Evolutionary conservation across 2,329 filamentous ascomycete species (phyloP), one percentile per base, ranked within the genome.

Genomic region (Exophiala sp.): DNA sequence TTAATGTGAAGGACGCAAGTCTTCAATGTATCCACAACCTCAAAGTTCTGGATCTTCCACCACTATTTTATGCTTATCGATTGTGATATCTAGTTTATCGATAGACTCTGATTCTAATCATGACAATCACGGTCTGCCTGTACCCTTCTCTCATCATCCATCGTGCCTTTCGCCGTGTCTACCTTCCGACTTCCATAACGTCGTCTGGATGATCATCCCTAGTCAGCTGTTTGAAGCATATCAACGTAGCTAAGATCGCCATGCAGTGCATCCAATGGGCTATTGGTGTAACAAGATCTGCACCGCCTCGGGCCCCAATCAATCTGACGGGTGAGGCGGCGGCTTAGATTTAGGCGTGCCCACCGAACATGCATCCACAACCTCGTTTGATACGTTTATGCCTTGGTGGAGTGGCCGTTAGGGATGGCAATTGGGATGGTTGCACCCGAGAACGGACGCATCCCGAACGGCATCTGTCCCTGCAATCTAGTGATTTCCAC

Each of bases 41-140:
- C 21, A 24, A 32, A 8, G 10, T 21, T 11, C 12, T 43, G 43
- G 43, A 46, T 21, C 18, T 8, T 21, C 39, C 18, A 41, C 4
- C 6, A 16, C 39, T 20, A 11, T 18, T 16, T 18, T 16, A 41
- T 11, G n/a, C n/a, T 46, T 58, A 55, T 54, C 50, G 47, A 56
- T 59, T 54, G 32, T 43, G 47, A n/a, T 46, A 58, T 48, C 48
- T 29, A 39, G 51, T 50, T 48, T 59, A 59, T 59, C 56, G 53
- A 59, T 55, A 59, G 35, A 41, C 33, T 24, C 11, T 42, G 35
- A 21, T 24, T 10, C 33, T 14, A 35, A 42, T n/a, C 34, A 35
- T 41, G 44, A 20, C 42, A 29, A 14, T 21, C 14, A 9, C n/a
- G 5, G 14, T 50, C 41, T 38, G n/a, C n/a, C 35, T 16, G 29